These are phyloP conservation scores for Proliferodiscus dingleyae DNA, from an alignment of 2,329 filamentous ascomycete species.

Conservation along the genomic window DNA sequence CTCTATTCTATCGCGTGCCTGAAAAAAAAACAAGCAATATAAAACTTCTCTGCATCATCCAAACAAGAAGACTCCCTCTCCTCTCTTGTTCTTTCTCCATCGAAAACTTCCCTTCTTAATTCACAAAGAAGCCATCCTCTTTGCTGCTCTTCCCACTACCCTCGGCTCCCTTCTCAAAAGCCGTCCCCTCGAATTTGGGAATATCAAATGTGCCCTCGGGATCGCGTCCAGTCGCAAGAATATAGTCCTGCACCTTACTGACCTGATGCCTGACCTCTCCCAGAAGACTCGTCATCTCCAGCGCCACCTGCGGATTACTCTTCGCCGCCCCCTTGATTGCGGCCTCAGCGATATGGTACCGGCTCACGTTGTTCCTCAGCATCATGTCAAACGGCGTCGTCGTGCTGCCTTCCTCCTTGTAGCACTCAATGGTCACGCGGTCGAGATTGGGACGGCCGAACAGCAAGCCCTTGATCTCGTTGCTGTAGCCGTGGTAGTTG, in stretches of 20 bases:
- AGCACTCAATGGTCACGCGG: conserved; percentile 52
- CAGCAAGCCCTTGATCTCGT: conserved; percentile 55
- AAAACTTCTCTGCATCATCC: too few relatives aligned
- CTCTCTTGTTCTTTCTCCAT: not conserved
- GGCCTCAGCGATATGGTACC: conserved; percentile 53
- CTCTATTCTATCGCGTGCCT: too few relatives aligned
- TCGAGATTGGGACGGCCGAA: conserved; percentile 51
- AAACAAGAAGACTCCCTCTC: not conserved
- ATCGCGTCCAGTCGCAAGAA: conserved; percentile 47
- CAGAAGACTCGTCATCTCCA: conserved; percentile 50
- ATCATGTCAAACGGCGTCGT: conserved; percentile 69
- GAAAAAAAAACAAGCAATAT: too few relatives aligned
- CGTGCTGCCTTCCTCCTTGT: conserved; percentile 61
- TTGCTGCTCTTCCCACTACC: conserved; percentile 9
- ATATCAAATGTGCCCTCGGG: conserved; percentile 47
- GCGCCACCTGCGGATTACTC: conserved; percentile 55
- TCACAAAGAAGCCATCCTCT: conserved; percentile 31
- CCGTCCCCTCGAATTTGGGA: conserved; percentile 37
- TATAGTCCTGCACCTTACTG: conserved; percentile 47
- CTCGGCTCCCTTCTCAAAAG: conserved; percentile 16
- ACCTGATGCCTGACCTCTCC: conserved; percentile 45
- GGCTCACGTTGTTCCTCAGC: conserved; percentile 54
- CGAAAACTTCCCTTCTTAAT: conserved; percentile 9
- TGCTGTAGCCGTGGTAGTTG: conserved; percentile 63
- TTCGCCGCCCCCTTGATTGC: conserved; percentile 46